phyloP scores from a whole-genome alignment of 768 basidiomycete species.

The Lentinula sp. region DNA sequence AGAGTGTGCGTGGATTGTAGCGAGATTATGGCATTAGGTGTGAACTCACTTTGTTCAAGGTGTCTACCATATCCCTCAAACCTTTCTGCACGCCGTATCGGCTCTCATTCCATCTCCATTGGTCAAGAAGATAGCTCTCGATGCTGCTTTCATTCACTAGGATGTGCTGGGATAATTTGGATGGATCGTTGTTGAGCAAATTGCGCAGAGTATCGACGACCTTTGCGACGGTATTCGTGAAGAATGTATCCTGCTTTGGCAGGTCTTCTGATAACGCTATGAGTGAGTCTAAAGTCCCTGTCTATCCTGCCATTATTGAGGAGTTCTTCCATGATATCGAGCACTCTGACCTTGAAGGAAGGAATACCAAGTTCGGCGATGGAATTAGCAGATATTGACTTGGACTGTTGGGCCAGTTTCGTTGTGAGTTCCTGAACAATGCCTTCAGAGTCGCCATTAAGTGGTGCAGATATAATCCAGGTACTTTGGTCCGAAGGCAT shows the following conservation, averaged over 20 bases:
- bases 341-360: slow-evolving; percentile 73
- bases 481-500: slow-evolving; percentile 98
- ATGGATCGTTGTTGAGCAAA: slow-evolving; percentile 81
- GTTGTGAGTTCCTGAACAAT: slow-evolving; percentile 57
- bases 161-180: slow-evolving; percentile 68
- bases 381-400: slow-evolving; percentile 35
- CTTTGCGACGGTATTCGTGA: slow-evolving; percentile 86
- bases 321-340: not conserved
- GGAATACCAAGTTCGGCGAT: slow-evolving; percentile 72
- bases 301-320: slow-evolving; percentile 38
- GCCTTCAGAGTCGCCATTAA: slow-evolving; percentile 80
- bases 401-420: slow-evolving; percentile 57
- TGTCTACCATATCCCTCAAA: slow-evolving; percentile 80
- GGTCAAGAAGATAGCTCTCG: slow-evolving; percentile 72
- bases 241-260: slow-evolving; percentile 85
- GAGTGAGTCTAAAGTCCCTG: slow-evolving; percentile 88
- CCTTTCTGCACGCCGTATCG: slow-evolving; percentile 83
- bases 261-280: slow-evolving; percentile 87
- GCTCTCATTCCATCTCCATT: slow-evolving; percentile 93
- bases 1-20: not conserved
- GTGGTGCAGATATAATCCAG: slow-evolving; percentile 86
- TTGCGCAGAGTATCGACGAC: slow-evolving; percentile 91
- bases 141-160: slow-evolving; percentile 74
- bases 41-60: slow-evolving; percentile 68
- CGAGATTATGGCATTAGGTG: not conserved